These are phyloP conservation scores for Taiwanofungus camphoratus DNA, from an alignment of 1,284 basidiomycete species.

Conservation along the genomic window DNA sequence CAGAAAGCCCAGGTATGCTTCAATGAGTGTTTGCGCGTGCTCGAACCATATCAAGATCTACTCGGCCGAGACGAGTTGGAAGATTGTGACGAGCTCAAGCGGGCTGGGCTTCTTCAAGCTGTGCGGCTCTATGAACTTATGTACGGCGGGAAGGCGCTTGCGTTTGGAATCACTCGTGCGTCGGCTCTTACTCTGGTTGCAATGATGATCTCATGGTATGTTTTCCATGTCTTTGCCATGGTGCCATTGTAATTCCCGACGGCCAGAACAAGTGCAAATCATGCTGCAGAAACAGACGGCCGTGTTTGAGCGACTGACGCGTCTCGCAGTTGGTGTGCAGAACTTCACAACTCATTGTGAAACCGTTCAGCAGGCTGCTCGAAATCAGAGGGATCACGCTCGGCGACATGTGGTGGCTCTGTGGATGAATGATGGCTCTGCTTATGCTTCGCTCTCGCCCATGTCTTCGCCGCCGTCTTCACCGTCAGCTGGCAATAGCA, in stretches of 20 bases:
- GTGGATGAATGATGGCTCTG: constrained; percentile 14
- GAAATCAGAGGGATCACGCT: constrained; percentile 16
- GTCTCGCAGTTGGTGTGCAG: constrained; percentile 22
- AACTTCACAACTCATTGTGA: constrained; percentile 19
- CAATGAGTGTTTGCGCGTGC: constrained; percentile 17
- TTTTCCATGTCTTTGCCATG: neutral
- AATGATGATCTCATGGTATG: neutral
- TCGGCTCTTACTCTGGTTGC: neutral
- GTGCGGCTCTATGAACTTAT: constrained; percentile 21
- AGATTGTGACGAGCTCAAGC: constrained; percentile 14
- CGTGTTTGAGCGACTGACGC: constrained; percentile 20
- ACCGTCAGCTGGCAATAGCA: no score
- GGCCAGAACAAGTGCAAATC: constrained; percentile 17
- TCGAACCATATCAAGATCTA: constrained; percentile 17
- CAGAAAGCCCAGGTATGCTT: constrained; percentile 22
- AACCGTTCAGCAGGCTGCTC: constrained; percentile 16
- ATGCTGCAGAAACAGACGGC: constrained; percentile 22
- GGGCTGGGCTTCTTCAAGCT: constrained; percentile 20
- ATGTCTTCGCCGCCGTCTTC: neutral
- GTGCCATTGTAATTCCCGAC: neutral
- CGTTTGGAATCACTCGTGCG: constrained; percentile 22
- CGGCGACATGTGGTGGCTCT: constrained; percentile 18
- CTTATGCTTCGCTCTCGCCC: neutral
- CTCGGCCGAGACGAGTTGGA: constrained; percentile 16
- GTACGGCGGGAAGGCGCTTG: constrained; percentile 21